Conservation (phyloP, 257 asterid genomes). For the Oldenlandia corymbosa region DNA sequence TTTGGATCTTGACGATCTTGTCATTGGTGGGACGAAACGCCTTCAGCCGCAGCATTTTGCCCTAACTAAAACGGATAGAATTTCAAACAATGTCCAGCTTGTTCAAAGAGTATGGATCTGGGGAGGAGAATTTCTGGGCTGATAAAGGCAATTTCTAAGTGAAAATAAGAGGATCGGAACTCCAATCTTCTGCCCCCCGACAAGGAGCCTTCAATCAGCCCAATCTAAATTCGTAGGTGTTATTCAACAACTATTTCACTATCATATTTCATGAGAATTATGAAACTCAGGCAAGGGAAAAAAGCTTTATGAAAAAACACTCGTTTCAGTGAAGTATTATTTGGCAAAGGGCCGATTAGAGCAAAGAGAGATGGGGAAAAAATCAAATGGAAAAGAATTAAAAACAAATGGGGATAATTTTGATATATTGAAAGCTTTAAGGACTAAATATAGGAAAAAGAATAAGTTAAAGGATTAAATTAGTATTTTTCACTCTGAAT, state of each 20-base stretch:
- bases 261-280: neutral
- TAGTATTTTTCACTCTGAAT: no score
- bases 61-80: neutral
- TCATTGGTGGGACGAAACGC: slow-evolving; percentile 97
- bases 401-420: no score
- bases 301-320: no score
- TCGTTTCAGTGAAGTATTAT: no score
- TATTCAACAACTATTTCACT: neutral
- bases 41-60: slow-evolving; percentile 61
- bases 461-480: no score
- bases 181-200: no score
- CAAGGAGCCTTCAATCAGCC: no score
- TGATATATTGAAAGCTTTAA: no score
- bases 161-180: neutral
- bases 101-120: slow-evolving; percentile 20
- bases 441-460: no score
- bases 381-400: no score
- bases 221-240: neutral
- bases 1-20: slow-evolving; percentile 87
- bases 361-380: no score
- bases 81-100: slow-evolving; percentile 5
- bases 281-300: neutral
- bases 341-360: neutral
- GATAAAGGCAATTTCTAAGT: neutral
- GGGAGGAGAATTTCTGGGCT: neutral